Evolutionary conservation across 164 flowering plant genomes (phyloP), one percentile per base, ranked within the genome.

Genomic region (Cinnamomum chago): DNA sequence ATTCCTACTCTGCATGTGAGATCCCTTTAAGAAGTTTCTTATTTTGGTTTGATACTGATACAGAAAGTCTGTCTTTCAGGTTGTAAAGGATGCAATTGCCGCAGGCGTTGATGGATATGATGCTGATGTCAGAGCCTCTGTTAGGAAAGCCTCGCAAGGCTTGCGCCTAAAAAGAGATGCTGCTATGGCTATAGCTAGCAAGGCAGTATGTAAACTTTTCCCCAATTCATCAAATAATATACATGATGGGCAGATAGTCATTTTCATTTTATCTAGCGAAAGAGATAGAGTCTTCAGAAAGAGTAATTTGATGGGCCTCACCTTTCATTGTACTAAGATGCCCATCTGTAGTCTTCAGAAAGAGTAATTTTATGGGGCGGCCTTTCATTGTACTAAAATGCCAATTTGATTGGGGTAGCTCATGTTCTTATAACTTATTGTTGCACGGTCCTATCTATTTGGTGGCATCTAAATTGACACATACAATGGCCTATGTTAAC

Each of bases 101-200:
- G 75, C 90, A 5, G 99, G 99, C 71, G 88, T 86, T 74, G 95
- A 90, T 80, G 97, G 97, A 55, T 94, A 88, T 87, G 95, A 92
- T 84, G 86, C 81, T 50, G 94, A 88, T 74, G 79, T 82, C 25
- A 85, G 77, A 79, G 85, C 88, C 52, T 73, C 90, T 47, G 97
- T 94, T 58, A 87, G 86, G 78, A 96, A 91, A 79, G 97, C 99
- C 75, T 96, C 94, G 25, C 90, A 86, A 84, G 97, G 97, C 66
- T 82, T 96, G 76, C 92, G 99, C 68, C 84, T 96, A 68, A 87
- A 94, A 24, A 86, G 88, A 79, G 98, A 91, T 73, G 85, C 89
- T 82, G 95, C 97, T 30, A 89, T 96, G 92, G 83, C 91, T 70
- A 94, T 96, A 83, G 95, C 98, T 70, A 78, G 97, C 82, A 92